phyloP scores from a whole-genome alignment of 257 asterid species.

The Haberlea rhodopensis region DNA sequence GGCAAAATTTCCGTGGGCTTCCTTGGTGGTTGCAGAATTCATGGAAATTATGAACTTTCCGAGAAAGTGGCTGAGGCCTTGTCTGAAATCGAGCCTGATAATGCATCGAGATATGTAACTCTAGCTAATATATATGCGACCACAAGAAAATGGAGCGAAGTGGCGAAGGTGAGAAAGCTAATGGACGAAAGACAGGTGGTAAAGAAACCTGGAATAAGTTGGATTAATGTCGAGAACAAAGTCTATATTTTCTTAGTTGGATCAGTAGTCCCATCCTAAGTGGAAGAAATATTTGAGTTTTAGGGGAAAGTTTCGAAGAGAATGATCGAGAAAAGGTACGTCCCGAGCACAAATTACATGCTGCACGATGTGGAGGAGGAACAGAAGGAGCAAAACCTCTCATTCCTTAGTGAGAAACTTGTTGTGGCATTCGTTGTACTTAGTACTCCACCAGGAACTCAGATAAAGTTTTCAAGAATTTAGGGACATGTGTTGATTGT shows the following conservation, averaged over 20 bases:
- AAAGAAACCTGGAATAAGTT: no score
- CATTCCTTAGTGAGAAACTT: constrained; percentile 68
- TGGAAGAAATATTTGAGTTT: constrained; percentile 43
- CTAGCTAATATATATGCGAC: constrained; percentile 65
- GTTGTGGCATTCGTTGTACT: constrained; percentile 73
- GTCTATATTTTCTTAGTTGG: constrained; percentile 56
- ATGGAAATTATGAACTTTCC: constrained; percentile 61
- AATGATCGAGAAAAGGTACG: constrained; percentile 71
- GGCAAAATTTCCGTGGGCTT: constrained; percentile 72
- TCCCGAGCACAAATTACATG: constrained; percentile 55
- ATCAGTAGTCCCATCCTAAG: constrained; percentile 44
- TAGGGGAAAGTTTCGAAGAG: constrained; percentile 48
- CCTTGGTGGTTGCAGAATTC: constrained; percentile 71
- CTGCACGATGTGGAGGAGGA: constrained; percentile 80
- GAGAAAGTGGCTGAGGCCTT: constrained; percentile 49
- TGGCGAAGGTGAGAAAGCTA: constrained; percentile 50
- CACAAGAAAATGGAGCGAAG: constrained; percentile 64
- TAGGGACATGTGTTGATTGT: constrained; percentile 76
- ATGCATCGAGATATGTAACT: constrained; percentile 74
- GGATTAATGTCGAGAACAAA: constrained; percentile 37
- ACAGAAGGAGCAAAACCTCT: constrained; percentile 63
- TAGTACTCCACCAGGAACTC: constrained; percentile 44
- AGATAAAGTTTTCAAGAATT: constrained; percentile 75
- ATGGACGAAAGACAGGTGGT: constrained; percentile 70
- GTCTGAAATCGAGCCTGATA: constrained; percentile 60